Percentiles rank a stretch among this genome's conserved stretches.
phyloP scores from a whole-genome alignment of 116 monocot species.

The Phalaenopsis hybrid region DNA sequence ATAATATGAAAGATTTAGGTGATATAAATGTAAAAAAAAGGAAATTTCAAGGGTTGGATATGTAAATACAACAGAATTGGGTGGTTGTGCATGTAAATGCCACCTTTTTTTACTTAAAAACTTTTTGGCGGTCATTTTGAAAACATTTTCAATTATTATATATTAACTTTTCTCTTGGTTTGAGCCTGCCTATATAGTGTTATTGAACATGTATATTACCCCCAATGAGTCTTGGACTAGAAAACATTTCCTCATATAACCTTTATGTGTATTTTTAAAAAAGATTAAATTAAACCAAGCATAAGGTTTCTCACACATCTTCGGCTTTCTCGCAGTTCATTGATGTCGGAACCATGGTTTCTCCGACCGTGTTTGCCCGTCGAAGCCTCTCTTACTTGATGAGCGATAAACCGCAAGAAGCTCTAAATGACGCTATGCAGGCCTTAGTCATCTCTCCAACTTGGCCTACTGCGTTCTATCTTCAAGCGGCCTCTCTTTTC shows the following conservation, averaged over 20 bases:
- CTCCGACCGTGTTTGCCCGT: slow-evolving; percentile 77
- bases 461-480: slow-evolving; percentile 86
- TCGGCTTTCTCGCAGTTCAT: slow-evolving; percentile 49
- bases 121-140: not conserved
- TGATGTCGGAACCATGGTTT: slow-evolving; percentile 85
- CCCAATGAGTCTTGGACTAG: too few relatives aligned
- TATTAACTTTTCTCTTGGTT: not conserved
- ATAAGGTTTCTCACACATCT: not conserved
- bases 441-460: slow-evolving; percentile 70
- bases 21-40: too few relatives aligned
- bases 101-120: not conserved
- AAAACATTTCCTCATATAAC: too few relatives aligned
- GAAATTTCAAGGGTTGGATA: too few relatives aligned
- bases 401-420: slow-evolving; percentile 75
- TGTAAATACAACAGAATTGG: too few relatives aligned
- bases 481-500: slow-evolving; percentile 78
- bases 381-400: slow-evolving; percentile 73
- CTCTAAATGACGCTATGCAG: slow-evolving; percentile 79
- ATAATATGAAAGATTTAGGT: too few relatives aligned
- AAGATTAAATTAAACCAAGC: not conserved
- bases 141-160: not conserved
- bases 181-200: not conserved
- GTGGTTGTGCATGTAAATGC: too few relatives aligned
- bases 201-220: too few relatives aligned
- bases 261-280: not conserved